phyloP scores from a whole-genome alignment of 2,329 filamentous ascomycete species.

The Pseudogymnoascus sp. region DNA sequence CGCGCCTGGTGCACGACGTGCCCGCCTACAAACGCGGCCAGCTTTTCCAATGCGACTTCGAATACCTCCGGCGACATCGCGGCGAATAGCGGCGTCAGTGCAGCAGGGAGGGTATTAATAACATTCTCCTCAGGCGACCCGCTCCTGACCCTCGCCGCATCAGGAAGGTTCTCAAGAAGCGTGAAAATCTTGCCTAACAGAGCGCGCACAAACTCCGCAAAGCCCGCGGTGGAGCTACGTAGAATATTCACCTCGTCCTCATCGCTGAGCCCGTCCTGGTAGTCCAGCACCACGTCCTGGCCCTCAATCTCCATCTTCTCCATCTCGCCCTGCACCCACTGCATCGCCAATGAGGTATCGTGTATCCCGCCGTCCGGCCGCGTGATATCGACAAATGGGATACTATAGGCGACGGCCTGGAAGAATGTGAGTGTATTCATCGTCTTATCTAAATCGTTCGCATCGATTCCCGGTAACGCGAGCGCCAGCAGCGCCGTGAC shows the following conservation, averaged over 20 bases:
- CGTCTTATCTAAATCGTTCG: slow-evolving; percentile 95
- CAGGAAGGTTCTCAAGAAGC: slow-evolving; percentile 86
- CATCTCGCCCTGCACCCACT: slow-evolving; percentile 93
- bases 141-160: slow-evolving; percentile 77
- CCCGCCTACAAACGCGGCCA: slow-evolving; percentile 81
- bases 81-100: slow-evolving; percentile 82
- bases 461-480: slow-evolving; percentile 89
- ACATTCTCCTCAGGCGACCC: slow-evolving; percentile 95
- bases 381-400: slow-evolving; percentile 79
- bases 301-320: slow-evolving; percentile 87
- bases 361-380: slow-evolving; percentile 59
- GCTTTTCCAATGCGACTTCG: slow-evolving; percentile 83
- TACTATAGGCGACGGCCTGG: slow-evolving; percentile 90
- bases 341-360: slow-evolving; percentile 69
- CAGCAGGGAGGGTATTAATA: slow-evolving; percentile 87
- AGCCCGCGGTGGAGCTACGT: slow-evolving; percentile 86
- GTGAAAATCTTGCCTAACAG: slow-evolving; percentile 94
- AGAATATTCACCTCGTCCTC: slow-evolving; percentile 82
- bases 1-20: slow-evolving; percentile 95
- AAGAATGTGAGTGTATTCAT: slow-evolving; percentile 91
- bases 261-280: slow-evolving; percentile 71
- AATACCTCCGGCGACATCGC: slow-evolving; percentile 89
- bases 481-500: slow-evolving; percentile 90
- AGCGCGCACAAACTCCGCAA: slow-evolving; percentile 85
- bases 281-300: slow-evolving; percentile 77